Percentiles rank a stretch among this genome's conserved stretches.
Evolutionary conservation across 495 filamentous ascomycete species (phyloP).

Genomic region (Hamigera avellanea): DNA sequence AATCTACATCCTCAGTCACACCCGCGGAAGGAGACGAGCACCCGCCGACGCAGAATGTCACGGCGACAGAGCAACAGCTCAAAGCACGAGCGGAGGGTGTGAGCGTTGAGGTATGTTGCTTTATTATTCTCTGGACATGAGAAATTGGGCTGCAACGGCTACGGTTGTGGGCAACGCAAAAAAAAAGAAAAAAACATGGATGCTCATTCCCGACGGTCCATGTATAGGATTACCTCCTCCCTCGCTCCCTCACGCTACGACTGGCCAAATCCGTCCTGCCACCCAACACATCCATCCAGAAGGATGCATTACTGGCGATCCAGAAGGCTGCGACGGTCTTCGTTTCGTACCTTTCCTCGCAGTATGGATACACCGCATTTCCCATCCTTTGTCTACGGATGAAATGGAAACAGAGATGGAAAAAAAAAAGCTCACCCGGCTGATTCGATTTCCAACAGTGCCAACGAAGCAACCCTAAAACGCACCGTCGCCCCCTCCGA

Average conservation of each 20-base stretch:
- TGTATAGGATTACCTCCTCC: conserved; percentile 80
- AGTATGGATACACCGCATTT: conserved; percentile 44
- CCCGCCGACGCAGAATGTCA: conserved; percentile 1
- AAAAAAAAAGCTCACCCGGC: no score
- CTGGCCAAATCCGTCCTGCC: conserved; percentile 96
- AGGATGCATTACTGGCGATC: conserved; percentile 82
- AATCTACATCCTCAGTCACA: conserved; percentile 23
- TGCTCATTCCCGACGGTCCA: not conserved
- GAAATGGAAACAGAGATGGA: no score
- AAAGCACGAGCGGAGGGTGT: conserved; percentile 34
- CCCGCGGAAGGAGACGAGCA: conserved; percentile 11
- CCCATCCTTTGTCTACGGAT: not conserved
- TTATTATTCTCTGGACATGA: not conserved
- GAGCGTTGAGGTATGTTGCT: conserved; percentile 28
- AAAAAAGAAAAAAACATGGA: not conserved
- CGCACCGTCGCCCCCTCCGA: conserved; percentile 80
- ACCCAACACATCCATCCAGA: conserved; percentile 86
- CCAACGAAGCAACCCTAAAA: conserved; percentile 67
- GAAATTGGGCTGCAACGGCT: not conserved
- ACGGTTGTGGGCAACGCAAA: no score
- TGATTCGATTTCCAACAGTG: no score
- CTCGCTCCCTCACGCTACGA: conserved; percentile 85
- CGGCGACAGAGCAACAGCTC: conserved; percentile 35
- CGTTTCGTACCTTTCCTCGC: conserved; percentile 73
- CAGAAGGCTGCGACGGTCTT: conserved; percentile 93